phyloP scores from a whole-genome alignment of 768 basidiomycete genomes.

The Suillus fuscotomentosus region DNA sequence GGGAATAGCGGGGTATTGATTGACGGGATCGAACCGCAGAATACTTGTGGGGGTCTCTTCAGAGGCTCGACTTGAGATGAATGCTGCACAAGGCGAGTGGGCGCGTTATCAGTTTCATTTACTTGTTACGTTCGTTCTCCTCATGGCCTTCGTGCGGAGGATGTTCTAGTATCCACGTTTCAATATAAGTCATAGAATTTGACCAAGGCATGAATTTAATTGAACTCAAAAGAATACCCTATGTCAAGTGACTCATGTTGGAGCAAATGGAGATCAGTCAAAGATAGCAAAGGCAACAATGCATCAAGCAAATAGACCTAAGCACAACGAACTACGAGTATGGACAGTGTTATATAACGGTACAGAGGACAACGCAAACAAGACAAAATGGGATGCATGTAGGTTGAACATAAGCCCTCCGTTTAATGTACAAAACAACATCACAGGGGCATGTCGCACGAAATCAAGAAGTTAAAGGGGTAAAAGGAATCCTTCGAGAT shows the following conservation, averaged over 20 bases:
- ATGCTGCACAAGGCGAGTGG: background rate
- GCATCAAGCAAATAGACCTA: slow-evolving; percentile 18
- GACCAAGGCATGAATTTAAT: background rate
- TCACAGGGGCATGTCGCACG: slow-evolving; percentile 12
- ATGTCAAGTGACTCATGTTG: background rate
- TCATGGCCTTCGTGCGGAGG: background rate
- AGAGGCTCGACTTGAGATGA: background rate
- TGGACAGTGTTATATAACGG: slow-evolving; percentile 22
- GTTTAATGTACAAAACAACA: slow-evolving; percentile 29
- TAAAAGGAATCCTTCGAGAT: slow-evolving; percentile 17
- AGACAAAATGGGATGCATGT: slow-evolving; percentile 14
- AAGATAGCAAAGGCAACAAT: slow-evolving; percentile 19
- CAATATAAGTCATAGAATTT: background rate
- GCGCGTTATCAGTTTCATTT: background rate
- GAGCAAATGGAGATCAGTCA: slow-evolving; percentile 3
- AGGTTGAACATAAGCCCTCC: slow-evolving; percentile 15
- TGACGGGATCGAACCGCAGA: slow-evolving; percentile 4
- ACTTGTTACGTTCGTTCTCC: background rate
- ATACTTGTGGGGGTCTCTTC: background rate
- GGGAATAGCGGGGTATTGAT: slow-evolving; percentile 7
- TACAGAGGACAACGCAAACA: slow-evolving; percentile 26
- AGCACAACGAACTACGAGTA: slow-evolving; percentile 22
- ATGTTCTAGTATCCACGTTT: background rate
- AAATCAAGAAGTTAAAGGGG: slow-evolving; percentile 5
- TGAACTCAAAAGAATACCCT: background rate